Evolutionary conservation across 2,329 filamentous ascomycete genomes (phyloP), one percentile per base, ranked within the genome.

Genomic region (Coniochaeta sp.): DNA sequence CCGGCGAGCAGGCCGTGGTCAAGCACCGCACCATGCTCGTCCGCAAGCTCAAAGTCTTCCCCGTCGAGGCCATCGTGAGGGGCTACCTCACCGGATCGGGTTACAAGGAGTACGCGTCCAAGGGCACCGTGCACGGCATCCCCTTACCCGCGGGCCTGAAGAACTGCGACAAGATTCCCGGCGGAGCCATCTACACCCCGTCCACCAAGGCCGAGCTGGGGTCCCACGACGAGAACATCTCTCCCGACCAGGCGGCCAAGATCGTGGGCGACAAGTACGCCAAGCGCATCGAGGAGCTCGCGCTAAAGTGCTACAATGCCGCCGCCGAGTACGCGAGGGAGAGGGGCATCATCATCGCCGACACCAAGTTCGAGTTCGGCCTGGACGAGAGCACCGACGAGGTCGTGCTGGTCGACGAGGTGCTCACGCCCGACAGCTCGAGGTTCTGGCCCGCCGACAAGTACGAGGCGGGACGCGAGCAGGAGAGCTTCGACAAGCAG

Each of bases 401-500:
- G 67, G 81, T 95, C 8, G 84, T 92, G 38, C 79, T 93, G 58
- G 85, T 92, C 5, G 91, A 96, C 70, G 91, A 96, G 77, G 90
- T 96, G 24, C 77, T 96, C 56, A 96, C 91, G 8, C 91, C 92
- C 2, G 89, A 91, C 72, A 89, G 84, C 59, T 93, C 89, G 58
- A 84, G 93, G 17, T 96, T 96, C 81, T 98, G 93, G 93, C 87
- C 87, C 0, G 84, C 82, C 64, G 86, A 86, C 50, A 80, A 80
- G 54, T 96, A 93, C 71, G 81, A 86, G 70, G 74, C 89, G 19
- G 92, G 93, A 1, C 81, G 80, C 63, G 82, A 89, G 60, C 91
- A 96, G 77, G 82, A 88, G 59, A 95, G 90, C 74, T 95, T 93
- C 66, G 93, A 97, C 72, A 97, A 97, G 81, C 89, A 93, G 76